Evolutionary conservation across 495 filamentous ascomycete genomes (phyloP), one percentile per base, ranked within the genome.

Genomic region (Lepidopterella palustris): DNA sequence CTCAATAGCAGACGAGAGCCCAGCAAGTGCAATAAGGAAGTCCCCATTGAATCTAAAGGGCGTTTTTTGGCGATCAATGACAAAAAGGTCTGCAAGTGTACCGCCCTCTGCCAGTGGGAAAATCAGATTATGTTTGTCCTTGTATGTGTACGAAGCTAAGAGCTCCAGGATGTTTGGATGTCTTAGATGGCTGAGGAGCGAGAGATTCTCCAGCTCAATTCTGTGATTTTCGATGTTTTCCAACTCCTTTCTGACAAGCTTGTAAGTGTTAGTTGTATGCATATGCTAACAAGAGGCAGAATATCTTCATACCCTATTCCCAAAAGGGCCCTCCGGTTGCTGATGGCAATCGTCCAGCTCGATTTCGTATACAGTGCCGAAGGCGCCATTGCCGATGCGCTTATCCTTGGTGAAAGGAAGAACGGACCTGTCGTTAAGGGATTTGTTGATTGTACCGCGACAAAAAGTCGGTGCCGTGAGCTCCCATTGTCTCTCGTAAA

Each of bases 111-210:
- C 62, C 0, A 47, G 20, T 1, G 57, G 57, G 48, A 69, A 69
- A 0, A 69, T 13, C 0, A 69, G 29, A 45, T 49, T 61, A 27
- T 55, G 50, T 9, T 35, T 55, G 5, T 47, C 53, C 2, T 53
- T 51, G 20, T 67, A 31, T 3, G 60, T 64, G 40, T 66, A 69
- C 1, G 64, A 58, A 10, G 18, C 23, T 15, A 57, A 55, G 8
- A 57, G 29, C 50, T 45, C 49, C 4, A 56, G 8, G 11, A 61
- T 55, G 52, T 61, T 55, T 3, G 51, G 51, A 26, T 61, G 58
- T 9, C 40, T 55, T 13, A 59, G 49, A 18, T 49, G 28, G 9
- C 6, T 27, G 10, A 59, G 48, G 11, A 53, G 6, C 10, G 54
- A 10, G 39, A 57, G 54, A 21, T 57, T 57, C n/a, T 25, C 20